phyloP scores from a whole-genome alignment of 257 asterid species.

The Nemophila menziesii region DNA sequence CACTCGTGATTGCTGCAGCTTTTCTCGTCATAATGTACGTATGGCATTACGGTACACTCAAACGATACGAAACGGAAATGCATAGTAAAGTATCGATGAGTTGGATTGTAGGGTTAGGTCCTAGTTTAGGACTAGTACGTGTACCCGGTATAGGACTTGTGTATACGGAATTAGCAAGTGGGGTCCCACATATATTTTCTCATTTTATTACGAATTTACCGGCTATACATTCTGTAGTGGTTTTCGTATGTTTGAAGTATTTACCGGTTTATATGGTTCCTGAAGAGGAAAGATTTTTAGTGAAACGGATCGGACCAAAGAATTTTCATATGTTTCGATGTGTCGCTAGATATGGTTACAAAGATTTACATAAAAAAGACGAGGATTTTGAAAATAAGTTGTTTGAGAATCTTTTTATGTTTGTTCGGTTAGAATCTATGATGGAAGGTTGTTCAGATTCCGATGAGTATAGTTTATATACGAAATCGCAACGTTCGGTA shows the following conservation, averaged over 20 bases:
- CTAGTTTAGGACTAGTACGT: conserved; percentile 68
- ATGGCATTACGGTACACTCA: conserved; percentile 88
- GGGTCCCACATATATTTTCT: conserved; percentile 75
- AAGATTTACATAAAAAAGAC: conserved; percentile 81
- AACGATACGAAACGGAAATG: conserved; percentile 79
- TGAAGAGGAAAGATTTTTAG: conserved; percentile 74
- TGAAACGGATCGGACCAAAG: conserved; percentile 72
- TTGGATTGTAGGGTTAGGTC: conserved; percentile 67
- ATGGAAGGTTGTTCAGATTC: conserved; percentile 30
- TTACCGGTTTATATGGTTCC: conserved; percentile 87
- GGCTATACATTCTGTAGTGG: conserved; percentile 71
- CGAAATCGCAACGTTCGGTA: conserved; percentile 27
- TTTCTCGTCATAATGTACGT: conserved; percentile 76
- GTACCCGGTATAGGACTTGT: conserved; percentile 86
- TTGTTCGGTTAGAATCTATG: conserved; percentile 72
- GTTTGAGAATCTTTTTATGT: conserved; percentile 66
- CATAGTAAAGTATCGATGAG: conserved; percentile 69
- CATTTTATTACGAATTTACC: conserved; percentile 79
- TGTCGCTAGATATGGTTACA: conserved; percentile 85
- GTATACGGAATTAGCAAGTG: conserved; percentile 84
- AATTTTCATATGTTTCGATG: conserved; percentile 94
- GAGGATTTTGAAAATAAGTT: conserved; percentile 67
- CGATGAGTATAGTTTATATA: conserved; percentile 30
- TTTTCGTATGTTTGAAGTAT: conserved; percentile 84
- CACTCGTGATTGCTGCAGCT: conserved; percentile 60